Evolutionary conservation across 805 yeast species (phyloP).

Genomic region (Ogataea populi-albae): DNA sequence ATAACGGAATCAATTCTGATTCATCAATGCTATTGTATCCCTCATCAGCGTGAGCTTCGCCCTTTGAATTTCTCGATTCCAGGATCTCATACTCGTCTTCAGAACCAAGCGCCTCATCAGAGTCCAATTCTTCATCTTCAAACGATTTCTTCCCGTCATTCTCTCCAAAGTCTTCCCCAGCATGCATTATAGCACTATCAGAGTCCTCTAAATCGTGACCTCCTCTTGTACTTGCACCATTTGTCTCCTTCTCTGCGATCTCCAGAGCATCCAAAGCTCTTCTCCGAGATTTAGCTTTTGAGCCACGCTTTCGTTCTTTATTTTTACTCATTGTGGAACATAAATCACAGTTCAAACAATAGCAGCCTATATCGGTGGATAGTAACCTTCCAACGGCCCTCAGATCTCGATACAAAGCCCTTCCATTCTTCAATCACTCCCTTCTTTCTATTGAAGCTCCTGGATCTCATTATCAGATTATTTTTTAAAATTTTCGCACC

Average conservation of each 20-base stretch:
- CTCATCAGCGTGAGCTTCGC: slow-evolving; percentile 41
- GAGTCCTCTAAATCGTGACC: slow-evolving; percentile 12
- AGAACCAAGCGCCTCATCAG: slow-evolving; percentile 87
- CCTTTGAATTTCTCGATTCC: slow-evolving; percentile 65
- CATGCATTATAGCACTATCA: slow-evolving; percentile 29
- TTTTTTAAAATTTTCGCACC: too few species aligned
- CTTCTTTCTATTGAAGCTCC: too few species aligned
- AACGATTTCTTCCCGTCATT: slow-evolving; percentile 31
- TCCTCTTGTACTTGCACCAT: slow-evolving; percentile 14
- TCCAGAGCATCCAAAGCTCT: slow-evolving; percentile 29
- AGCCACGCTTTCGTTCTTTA: slow-evolving; percentile 8
- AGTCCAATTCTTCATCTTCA: slow-evolving; percentile 42
- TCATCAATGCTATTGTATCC: slow-evolving; percentile 79
- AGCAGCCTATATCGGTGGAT: too few species aligned
- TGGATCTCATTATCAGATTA: too few species aligned
- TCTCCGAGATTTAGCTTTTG: slow-evolving; percentile 17
- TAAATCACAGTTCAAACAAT: slow-evolving; percentile 3
- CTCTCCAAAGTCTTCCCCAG: slow-evolving; percentile 32
- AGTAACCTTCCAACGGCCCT: too few species aligned
- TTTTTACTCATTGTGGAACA: slow-evolving; percentile 6
- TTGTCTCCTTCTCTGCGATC: slow-evolving; percentile 24
- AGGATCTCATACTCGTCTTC: slow-evolving; percentile 65
- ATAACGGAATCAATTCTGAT: slow-evolving; percentile 65
- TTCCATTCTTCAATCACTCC: too few species aligned
- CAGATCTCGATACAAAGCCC: too few species aligned